Base-by-base conservation (phyloP, 2,329 filamentous ascomycete genomes). In the Aureobasidium uvarum region DNA sequence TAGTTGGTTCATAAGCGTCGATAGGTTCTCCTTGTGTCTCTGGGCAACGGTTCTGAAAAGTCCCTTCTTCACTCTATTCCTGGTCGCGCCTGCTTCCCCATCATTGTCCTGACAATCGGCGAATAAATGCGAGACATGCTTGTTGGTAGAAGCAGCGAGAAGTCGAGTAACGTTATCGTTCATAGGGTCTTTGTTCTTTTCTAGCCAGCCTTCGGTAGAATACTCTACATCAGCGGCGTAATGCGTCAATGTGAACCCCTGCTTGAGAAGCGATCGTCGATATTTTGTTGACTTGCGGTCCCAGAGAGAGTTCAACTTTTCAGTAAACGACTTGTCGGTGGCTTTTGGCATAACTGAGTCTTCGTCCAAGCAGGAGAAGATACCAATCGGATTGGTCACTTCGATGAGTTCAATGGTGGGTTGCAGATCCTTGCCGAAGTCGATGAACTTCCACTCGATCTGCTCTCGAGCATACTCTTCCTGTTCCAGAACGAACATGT, bases 401-500 rank as follows among this genome's bases (percentile, higher is more conserved):
- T 99, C 95, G 69, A 99, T 99, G 51, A 99, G 83, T 72, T 99
- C 95, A 71, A 99, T 99, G 0, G 95, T 99, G 0, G 95, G 95
- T 75, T 99, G 96, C 31, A 99, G 82, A 74, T 99, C 95, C 68
- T 93, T 92, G 20, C 95, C 95, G 74, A 99, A 99, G 77, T 99
- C 95, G 74, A 99, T 99, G 75, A 99, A 99, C 74, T 98, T 92
- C 95, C 95, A 99, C 78, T 99, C 95, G 71, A 99, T 99, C 77
- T 97, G 91, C 75, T 99, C 95, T 55, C 94, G 84, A 10, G 95
- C 93, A 76, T 99, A 99, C 76, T 99, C 95, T 76, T 99, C 95
- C 74, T 99, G 95, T 75, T 99, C 95, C 8, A 99, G 83, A 11
- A 99, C 95, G 74, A 99, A 99, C 95, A 99, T 99, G 81, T 99